Percentiles rank a stretch among this genome's conserved stretches.
Conservation (phyloP, 2,329 filamentous ascomycete genomes). For the Chaetomiaceae sp. region DNA sequence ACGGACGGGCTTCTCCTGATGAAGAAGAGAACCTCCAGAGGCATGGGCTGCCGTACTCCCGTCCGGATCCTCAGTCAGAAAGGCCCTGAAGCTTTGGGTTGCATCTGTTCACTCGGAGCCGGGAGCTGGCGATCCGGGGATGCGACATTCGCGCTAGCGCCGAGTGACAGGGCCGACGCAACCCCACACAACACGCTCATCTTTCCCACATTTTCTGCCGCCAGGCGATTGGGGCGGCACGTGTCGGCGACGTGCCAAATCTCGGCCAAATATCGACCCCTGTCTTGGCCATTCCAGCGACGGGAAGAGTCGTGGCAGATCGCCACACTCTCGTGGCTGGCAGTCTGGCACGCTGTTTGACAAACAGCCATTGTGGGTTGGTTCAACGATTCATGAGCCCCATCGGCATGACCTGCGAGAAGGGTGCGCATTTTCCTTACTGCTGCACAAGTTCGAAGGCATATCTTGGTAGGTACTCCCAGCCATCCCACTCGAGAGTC, state of each 20-base stretch:
- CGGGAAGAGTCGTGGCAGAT: constrained; percentile 3
- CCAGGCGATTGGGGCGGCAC: constrained; percentile 11
- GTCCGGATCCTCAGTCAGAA: too few species aligned
- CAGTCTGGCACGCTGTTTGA: not conserved
- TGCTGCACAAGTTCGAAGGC: too few species aligned
- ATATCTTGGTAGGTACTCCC: too few species aligned
- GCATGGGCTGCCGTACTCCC: too few species aligned
- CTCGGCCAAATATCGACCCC: constrained; percentile 13
- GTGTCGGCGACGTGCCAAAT: constrained; percentile 10
- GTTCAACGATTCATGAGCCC: too few species aligned
- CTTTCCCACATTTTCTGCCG: not conserved
- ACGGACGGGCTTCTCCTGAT: too few species aligned
- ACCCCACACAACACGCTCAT: constrained; percentile 11
- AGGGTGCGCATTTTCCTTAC: too few species aligned
- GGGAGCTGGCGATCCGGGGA: constrained; percentile 8
- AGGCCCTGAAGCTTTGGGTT: too few species aligned
- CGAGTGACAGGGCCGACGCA: constrained; percentile 8
- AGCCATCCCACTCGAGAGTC: too few species aligned
- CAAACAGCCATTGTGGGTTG: too few species aligned
- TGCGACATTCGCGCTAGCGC: constrained; percentile 9
- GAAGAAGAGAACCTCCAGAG: too few species aligned
- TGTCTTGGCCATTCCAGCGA: not conserved
- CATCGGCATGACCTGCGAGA: too few species aligned
- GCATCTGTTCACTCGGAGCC: not conserved
- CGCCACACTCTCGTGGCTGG: constrained; percentile 1